Percentiles rank a stretch among this genome's conserved stretches.
These are phyloP conservation scores for Striga hermonthica DNA, from an alignment of 305 asterid genomes.

Conservation along the genomic window DNA sequence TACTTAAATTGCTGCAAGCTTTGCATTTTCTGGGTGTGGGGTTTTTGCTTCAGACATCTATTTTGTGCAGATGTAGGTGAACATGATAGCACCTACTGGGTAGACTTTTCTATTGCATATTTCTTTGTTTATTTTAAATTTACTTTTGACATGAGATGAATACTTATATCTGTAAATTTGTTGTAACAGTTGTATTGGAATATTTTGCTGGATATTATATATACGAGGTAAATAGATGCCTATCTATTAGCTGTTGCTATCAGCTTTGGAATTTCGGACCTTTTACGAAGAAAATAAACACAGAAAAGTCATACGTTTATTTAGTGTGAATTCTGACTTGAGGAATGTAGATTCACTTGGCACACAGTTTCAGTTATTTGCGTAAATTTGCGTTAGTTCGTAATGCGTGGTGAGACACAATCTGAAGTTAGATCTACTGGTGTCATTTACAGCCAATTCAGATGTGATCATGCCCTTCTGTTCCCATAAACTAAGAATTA, in stretches of 20 bases:
- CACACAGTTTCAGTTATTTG: not conserved
- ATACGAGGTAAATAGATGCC: not conserved
- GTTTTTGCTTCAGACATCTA: constrained; percentile 18
- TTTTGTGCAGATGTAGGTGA: constrained; percentile 9
- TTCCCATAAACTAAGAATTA: not conserved
- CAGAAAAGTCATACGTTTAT: constrained; percentile 1
- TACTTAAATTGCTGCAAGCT: constrained; percentile 21
- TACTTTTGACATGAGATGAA: constrained; percentile 13
- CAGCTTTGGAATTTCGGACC: not conserved
- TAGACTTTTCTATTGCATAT: constrained; percentile 10
- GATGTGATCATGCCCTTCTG: not conserved
- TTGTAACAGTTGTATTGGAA: not conserved
- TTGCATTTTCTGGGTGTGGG: not conserved
- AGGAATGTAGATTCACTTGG: not conserved
- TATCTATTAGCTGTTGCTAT: not conserved
- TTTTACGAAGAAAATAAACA: not conserved
- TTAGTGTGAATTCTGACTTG: not conserved
- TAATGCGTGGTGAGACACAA: not conserved
- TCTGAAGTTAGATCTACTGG: not conserved
- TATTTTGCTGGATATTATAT: not conserved
- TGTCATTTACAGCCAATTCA: not conserved
- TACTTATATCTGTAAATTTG: constrained; percentile 3
- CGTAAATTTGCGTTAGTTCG: constrained; percentile 1
- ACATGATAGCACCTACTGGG: constrained; percentile 10
- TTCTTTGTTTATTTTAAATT: constrained; percentile 8